phyloP scores from a whole-genome alignment of 352 stramenopile genomes.

The Pythium sukuiense region DNA sequence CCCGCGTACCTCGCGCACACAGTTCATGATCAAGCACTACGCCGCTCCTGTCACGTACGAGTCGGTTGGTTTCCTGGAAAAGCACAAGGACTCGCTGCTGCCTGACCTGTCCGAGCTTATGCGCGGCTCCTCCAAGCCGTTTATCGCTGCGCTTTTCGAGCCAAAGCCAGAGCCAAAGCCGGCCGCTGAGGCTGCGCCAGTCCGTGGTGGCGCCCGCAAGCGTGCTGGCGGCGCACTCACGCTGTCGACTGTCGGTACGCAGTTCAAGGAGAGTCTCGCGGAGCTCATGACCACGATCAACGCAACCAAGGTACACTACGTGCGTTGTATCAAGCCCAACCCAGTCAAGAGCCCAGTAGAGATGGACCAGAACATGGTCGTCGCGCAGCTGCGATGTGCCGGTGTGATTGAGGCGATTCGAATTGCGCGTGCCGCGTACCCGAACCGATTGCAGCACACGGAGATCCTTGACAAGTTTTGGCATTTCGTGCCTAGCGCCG shows the following conservation, averaged over 20 bases:
- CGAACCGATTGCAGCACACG: constrained; percentile 93
- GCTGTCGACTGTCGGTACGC: constrained; percentile 76
- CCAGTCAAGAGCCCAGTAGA: constrained; percentile 90
- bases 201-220: constrained; percentile 40
- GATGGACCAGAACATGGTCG: constrained; percentile 93
- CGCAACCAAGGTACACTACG: constrained; percentile 96
- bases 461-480: constrained; percentile 85
- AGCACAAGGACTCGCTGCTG: constrained; percentile 95
- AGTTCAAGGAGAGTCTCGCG: constrained; percentile 94
- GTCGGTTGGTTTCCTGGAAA: constrained; percentile 93
- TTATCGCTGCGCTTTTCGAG: constrained; percentile 75
- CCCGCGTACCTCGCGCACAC: constrained; percentile 76
- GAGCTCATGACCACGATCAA: constrained; percentile 96
- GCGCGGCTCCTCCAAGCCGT: constrained; percentile 69
- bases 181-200: constrained; percentile 34
- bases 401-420: constrained; percentile 99
- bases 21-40: constrained; percentile 96
- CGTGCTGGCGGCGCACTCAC: constrained; percentile 57
- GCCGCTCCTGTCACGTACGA: constrained; percentile 94
- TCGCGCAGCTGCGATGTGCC: constrained; percentile 96
- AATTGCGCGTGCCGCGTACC: constrained; percentile 98
- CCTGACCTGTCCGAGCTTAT: constrained; percentile 93
- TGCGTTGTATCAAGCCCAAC: constrained; percentile 99
- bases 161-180: constrained; percentile 52
- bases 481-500: constrained; percentile 70